Conservation (phyloP, 352 stramenopile genomes). For the Blastocystis sp. region DNA sequence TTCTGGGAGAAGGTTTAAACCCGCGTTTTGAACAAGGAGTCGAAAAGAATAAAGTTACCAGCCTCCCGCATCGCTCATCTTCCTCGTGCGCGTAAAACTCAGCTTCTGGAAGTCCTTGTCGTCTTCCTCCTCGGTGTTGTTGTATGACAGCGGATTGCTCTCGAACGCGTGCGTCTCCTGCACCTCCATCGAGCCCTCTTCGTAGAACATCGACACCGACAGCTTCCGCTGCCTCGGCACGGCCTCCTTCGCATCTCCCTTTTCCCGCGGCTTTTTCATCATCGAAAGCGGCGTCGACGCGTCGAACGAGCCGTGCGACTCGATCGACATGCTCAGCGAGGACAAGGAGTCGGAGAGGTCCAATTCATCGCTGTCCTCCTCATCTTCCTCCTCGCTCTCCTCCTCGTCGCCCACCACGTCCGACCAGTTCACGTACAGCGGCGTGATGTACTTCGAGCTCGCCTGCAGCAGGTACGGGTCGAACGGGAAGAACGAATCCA, state of each 20-base stretch:
- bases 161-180: conserved; percentile 56
- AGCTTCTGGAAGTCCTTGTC: conserved; percentile 65
- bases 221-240: conserved; percentile 4
- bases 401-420: conserved; percentile 71
- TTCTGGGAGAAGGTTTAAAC: background rate
- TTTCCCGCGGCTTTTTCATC: background rate
- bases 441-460: conserved; percentile 86
- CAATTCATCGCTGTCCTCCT: conserved; percentile 13
- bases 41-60: conserved; percentile 49
- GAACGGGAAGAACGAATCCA: conserved; percentile 92
- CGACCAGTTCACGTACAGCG: conserved; percentile 88
- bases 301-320: conserved; percentile 23
- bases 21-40: background rate
- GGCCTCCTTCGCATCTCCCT: background rate
- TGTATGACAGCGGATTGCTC: conserved; percentile 61
- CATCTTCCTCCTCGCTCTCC: conserved; percentile 38
- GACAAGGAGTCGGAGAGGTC: conserved; percentile 15
- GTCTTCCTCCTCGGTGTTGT: conserved; percentile 23
- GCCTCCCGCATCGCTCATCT: conserved; percentile 63
- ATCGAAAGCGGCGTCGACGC: background rate
- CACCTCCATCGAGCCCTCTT: conserved; percentile 7
- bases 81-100: conserved; percentile 46
- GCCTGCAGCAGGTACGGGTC: conserved; percentile 89
- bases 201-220: conserved; percentile 53
- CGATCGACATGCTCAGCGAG: conserved; percentile 64